Evolutionary conservation across 192 early-diverging fungal genomes (phyloP).

Genomic region (Entomortierella lignicola): DNA sequence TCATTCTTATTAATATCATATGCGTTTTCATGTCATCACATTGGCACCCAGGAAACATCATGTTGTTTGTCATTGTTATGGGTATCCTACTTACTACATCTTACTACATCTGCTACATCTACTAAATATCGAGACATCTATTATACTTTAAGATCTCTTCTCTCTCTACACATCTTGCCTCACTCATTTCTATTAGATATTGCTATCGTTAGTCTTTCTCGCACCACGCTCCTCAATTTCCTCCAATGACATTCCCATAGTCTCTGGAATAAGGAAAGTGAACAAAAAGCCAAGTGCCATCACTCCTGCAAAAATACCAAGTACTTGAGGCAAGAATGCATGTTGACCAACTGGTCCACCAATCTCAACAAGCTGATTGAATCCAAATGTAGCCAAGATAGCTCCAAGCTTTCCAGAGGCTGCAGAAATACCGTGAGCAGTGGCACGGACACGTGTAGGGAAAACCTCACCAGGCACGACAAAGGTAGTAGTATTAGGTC

Average conservation of each 20-base stretch:
- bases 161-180: not conserved
- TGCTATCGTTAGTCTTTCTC: not conserved
- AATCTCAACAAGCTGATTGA: constrained; percentile 44
- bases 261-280: constrained; percentile 72
- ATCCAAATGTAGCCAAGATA: constrained; percentile 64
- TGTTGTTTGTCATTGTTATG: too few species aligned
- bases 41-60: not conserved
- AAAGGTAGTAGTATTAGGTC: constrained; percentile 79
- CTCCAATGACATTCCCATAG: constrained; percentile 69
- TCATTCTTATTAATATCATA: not conserved
- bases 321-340: constrained; percentile 32
- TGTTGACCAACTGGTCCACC: constrained; percentile 33
- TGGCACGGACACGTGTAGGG: constrained; percentile 66
- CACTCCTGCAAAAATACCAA: constrained; percentile 56
- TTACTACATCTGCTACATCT: too few species aligned
- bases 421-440: constrained; percentile 78
- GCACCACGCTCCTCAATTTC: constrained; percentile 34
- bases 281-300: constrained; percentile 61
- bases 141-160: too few species aligned
- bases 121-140: too few species aligned
- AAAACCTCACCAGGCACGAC: constrained; percentile 72
- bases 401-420: constrained; percentile 75
- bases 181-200: not conserved
- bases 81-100: too few species aligned
- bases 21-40: not conserved